A percentile compares a stretch with the other conserved stretches of the same genome.
Evolutionary conservation across 164 flowering plant species (phyloP).

Genomic region (Magnolia kwangsiensis): DNA sequence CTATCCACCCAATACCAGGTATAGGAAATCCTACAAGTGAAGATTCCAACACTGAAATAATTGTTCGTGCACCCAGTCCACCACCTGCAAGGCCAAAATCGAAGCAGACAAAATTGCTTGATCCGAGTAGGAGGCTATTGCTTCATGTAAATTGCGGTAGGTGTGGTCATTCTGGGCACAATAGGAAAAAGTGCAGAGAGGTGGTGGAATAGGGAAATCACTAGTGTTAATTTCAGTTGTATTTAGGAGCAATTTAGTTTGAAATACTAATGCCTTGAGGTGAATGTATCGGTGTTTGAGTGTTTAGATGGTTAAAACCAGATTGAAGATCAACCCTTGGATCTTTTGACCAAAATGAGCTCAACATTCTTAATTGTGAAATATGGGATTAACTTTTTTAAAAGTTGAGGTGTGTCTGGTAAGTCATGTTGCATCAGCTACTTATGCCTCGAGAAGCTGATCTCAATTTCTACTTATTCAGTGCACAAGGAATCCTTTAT

Average conservation of each 20-base stretch:
- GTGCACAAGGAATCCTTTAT: no score
- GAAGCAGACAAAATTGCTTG: slow-evolving; percentile 19
- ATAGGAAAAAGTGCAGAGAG: slow-evolving; percentile 55
- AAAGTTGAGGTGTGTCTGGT: no score
- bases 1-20: slow-evolving; percentile 40
- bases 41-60: slow-evolving; percentile 20
- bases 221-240: neutral
- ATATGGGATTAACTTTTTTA: no score
- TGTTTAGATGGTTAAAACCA: no score
- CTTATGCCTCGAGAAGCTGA: no score
- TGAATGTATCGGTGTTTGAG: no score
- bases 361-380: no score
- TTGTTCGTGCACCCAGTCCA: slow-evolving; percentile 40
- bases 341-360: no score
- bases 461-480: no score
- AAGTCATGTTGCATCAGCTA: no score
- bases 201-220: neutral
- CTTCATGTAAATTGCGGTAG: slow-evolving; percentile 31
- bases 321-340: no score
- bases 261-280: no score
- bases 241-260: neutral
- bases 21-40: slow-evolving; percentile 13
- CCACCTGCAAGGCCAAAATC: slow-evolving; percentile 21
- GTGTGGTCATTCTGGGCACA: slow-evolving; percentile 57
- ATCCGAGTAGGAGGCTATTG: slow-evolving; percentile 6